Percentiles rank a stretch among this genome's conserved stretches.
Evolutionary conservation across 257 asterid genomes (phyloP).

Genomic region (Fraxinus pennsylvanica): DNA sequence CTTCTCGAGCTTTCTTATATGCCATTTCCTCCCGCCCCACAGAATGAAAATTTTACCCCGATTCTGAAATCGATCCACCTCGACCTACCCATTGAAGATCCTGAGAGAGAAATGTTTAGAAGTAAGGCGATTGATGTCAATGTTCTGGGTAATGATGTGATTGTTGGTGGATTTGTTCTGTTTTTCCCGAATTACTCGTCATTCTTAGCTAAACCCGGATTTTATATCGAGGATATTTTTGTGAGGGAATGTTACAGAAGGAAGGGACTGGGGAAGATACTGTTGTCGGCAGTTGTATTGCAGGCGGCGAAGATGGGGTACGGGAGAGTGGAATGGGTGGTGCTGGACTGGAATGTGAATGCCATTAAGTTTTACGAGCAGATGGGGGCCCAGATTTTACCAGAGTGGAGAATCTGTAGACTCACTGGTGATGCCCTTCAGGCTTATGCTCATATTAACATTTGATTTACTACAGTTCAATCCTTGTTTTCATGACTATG

Average conservation of each 20-base stretch:
- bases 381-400: conserved; percentile 76
- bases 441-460: conserved; percentile 48
- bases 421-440: conserved; percentile 67
- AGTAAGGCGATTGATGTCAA: conserved; percentile 30
- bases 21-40: conserved; percentile 27
- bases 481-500: neutral
- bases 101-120: conserved; percentile 49
- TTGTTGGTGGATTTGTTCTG: conserved; percentile 65
- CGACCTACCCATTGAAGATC: conserved; percentile 70
- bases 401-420: conserved; percentile 88
- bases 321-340: conserved; percentile 94
- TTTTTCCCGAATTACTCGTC: conserved; percentile 88
- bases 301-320: conserved; percentile 92
- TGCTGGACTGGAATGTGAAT: conserved; percentile 74
- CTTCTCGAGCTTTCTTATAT: conserved; percentile 43
- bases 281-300: conserved; percentile 70
- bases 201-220: conserved; percentile 81
- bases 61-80: conserved; percentile 37
- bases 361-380: conserved; percentile 75
- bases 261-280: conserved; percentile 76
- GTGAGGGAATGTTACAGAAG: conserved; percentile 85
- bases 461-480: conserved; percentile 29
- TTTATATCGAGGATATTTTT: conserved; percentile 76
- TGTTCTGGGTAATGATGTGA: conserved; percentile 28
- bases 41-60: conserved; percentile 29